phyloP scores from a whole-genome alignment of 495 filamentous ascomycete genomes.

The Hypoxylon intermedium region DNA sequence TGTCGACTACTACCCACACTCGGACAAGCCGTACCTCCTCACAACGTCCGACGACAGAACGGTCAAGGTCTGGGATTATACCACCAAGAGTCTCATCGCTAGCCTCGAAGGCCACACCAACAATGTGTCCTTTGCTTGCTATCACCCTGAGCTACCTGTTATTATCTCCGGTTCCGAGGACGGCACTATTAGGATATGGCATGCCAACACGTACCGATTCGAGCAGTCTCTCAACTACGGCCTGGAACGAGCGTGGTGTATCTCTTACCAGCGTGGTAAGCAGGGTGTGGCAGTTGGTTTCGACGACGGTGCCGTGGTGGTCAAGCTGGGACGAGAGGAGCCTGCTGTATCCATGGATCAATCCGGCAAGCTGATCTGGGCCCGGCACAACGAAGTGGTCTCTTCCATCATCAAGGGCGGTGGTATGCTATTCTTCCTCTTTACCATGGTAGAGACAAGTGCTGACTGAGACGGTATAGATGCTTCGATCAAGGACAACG shows the following conservation, averaged over 20 bases:
- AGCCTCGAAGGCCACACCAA: slow-evolving; percentile 97
- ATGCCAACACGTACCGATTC: slow-evolving; percentile 83
- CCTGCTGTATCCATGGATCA: slow-evolving; percentile 96
- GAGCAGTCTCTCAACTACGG: slow-evolving; percentile 97
- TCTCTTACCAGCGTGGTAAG: slow-evolving; percentile 89
- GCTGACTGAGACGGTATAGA: slow-evolving; percentile 62
- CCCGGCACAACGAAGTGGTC: slow-evolving; percentile 90
- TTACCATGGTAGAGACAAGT: slow-evolving; percentile 5
- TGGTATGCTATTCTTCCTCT: slow-evolving; percentile 49
- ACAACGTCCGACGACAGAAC: slow-evolving; percentile 96
- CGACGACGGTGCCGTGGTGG: slow-evolving; percentile 95
- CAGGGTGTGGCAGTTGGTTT: slow-evolving; percentile 96
- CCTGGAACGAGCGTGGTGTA: slow-evolving; percentile 96
- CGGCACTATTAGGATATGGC: slow-evolving; percentile 96
- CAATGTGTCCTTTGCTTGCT: slow-evolving; percentile 99
- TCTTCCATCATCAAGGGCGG: slow-evolving; percentile 94
- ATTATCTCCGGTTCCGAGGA: slow-evolving; percentile 99
- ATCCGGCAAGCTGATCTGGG: slow-evolving; percentile 95
- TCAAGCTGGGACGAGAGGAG: slow-evolving; percentile 97
- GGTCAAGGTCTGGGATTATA: slow-evolving; percentile 98
- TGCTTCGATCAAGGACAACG: slow-evolving; percentile 81
- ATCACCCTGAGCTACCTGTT: slow-evolving; percentile 94
- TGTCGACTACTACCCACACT: slow-evolving; percentile 95
- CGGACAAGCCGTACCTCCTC: slow-evolving; percentile 95
- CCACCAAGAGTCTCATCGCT: slow-evolving; percentile 94